Base-by-base conservation (phyloP, 2,329 filamentous ascomycete species). In the Colletotrichum spaethianum region DNA sequence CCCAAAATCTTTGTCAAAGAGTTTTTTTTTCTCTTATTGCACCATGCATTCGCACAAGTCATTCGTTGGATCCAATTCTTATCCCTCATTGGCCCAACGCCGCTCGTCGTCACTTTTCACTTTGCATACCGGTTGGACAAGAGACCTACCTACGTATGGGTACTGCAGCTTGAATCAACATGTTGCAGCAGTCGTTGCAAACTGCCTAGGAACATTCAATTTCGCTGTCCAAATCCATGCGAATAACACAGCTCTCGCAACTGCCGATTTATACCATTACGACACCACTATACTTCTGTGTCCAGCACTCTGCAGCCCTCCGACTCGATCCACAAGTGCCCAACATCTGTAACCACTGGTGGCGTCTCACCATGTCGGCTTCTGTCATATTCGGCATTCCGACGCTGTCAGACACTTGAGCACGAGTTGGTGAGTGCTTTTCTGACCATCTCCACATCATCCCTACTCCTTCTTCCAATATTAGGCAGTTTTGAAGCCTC, bases 171-270 rank as follows among this genome's bases (percentile, higher is more conserved):
- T 67, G 67, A 42, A 33, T 56, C 67, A 56, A 67, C 46, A 55
- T 31, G 67, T 70, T 61, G 62, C 67, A 70, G 53, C 12, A 46
- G n/a, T 70, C 38, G 23, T 66, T 61, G 46, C 63, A 60, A 16
- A 56, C 12, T 16, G 55, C 28, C 63, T 67, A 67, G 56, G n/a
- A n/a, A n/a, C n/a, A 42, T 48, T 46, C 33, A 55, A 20, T 26
- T 31, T 42, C 33, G n/a, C 33, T 20, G 50, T 33, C 50, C 61
- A n/a, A 62, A 44, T 33, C 44, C 46, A 60, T 67, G 63, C 57
- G 38, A 46, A 66, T 44, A 40, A 48, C 38, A 38, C 44, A 31
- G 26, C 28, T 16, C 18, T 55, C 23, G 46, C 63, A 44, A 42
- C 44, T 42, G n/a, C 26, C 16, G 33, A 64, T 40, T 63, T 50